These are phyloP conservation scores for Lipomyces yamadae DNA, from an alignment of 805 yeast genomes.

Conservation along the genomic window DNA sequence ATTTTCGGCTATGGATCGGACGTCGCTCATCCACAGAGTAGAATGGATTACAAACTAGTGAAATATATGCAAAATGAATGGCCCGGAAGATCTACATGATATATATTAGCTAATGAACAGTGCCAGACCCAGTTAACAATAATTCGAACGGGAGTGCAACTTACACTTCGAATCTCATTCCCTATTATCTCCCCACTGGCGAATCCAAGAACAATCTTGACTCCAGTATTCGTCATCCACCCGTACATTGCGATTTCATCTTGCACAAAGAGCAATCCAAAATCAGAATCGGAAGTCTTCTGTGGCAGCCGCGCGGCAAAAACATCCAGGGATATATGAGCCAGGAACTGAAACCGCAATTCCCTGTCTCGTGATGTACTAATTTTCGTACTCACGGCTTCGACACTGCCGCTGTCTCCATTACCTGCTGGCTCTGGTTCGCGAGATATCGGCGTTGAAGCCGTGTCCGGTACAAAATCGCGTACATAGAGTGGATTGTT, in stretches of 20 bases:
- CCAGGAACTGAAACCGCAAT: slow-evolving; percentile 63
- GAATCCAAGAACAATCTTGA: slow-evolving; percentile 65
- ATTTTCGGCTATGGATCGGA: slow-evolving; percentile 30
- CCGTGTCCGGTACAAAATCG: slow-evolving; percentile 14
- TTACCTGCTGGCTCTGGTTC: neutral
- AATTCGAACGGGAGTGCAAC: slow-evolving; percentile 12
- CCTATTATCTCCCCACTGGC: slow-evolving; percentile 47
- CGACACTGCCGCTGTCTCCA: neutral
- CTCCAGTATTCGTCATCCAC: slow-evolving; percentile 67
- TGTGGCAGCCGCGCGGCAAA: slow-evolving; percentile 58
- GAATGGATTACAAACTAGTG: slow-evolving; percentile 68
- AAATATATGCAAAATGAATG: slow-evolving; percentile 60
- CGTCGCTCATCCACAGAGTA: slow-evolving; percentile 46
- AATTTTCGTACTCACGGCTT: neutral
- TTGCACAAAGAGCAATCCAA: slow-evolving; percentile 62
- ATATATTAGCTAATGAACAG: neutral
- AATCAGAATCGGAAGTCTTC: slow-evolving; percentile 49
- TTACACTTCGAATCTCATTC: slow-evolving; percentile 39
- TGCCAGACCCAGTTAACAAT: neutral
- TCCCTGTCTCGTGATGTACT: slow-evolving; percentile 11
- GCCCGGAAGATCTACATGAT: slow-evolving; percentile 46
- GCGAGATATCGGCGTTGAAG: neutral
- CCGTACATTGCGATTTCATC: slow-evolving; percentile 73
- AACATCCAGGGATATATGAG: slow-evolving; percentile 77
- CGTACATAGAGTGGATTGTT: slow-evolving; percentile 35